Evolutionary conservation across 768 basidiomycete genomes (phyloP).

Genomic region (Cystobasidium onofrii): DNA sequence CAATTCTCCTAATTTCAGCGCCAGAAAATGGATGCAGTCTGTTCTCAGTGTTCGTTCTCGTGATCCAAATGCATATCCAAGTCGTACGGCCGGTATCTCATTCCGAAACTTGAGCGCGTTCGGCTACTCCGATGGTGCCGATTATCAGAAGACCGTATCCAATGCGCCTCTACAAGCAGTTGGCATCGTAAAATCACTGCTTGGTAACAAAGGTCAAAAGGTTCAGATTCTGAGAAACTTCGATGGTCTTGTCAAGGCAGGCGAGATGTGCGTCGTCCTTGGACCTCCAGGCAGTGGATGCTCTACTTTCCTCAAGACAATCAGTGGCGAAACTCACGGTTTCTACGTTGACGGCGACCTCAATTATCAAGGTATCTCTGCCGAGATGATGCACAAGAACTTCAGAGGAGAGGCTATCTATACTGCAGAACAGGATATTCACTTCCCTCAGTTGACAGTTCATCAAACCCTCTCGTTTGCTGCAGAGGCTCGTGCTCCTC

Average conservation of each 20-base stretch:
- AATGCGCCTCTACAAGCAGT: constrained; percentile 43
- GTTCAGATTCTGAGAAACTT: constrained; percentile 44
- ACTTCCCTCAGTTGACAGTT: constrained; percentile 69
- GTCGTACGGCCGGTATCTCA: constrained; percentile 46
- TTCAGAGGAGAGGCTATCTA: constrained; percentile 37
- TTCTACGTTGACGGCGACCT: constrained; percentile 66
- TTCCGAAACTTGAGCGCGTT: constrained; percentile 47
- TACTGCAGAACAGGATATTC: constrained; percentile 67
- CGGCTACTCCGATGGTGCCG: constrained; percentile 45
- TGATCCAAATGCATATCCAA: constrained; percentile 31
- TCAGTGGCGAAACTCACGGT: constrained; percentile 65
- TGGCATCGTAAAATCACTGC: constrained; percentile 34
- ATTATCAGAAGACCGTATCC: constrained; percentile 50
- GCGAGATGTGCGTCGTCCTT: constrained; percentile 69
- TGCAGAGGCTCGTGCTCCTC: constrained; percentile 48
- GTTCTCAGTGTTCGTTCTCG: neutral
- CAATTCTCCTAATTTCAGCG: constrained; percentile 5
- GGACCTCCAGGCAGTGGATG: constrained; percentile 80
- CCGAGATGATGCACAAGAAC: constrained; percentile 52
- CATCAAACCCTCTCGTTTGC: constrained; percentile 61
- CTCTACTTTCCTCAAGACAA: constrained; percentile 67
- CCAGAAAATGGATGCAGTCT: neutral
- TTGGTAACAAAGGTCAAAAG: constrained; percentile 9
- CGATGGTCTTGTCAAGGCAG: constrained; percentile 59
- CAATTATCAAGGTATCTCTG: constrained; percentile 64